Evolutionary conservation across 805 yeast species (phyloP).

Genomic region (Candida khao-thaluensis): DNA sequence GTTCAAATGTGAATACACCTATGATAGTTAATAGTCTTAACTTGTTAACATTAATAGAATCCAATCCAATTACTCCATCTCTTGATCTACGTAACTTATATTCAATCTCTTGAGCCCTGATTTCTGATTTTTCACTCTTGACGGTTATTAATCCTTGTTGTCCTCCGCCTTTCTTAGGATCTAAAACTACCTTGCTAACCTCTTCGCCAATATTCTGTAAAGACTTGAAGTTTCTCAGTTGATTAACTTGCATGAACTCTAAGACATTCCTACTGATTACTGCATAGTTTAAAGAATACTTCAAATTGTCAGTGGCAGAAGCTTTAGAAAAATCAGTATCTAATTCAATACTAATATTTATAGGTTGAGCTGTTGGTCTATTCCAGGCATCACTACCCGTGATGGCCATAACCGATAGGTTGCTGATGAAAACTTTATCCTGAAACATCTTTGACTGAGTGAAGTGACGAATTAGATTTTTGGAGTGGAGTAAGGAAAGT

Average conservation of each 20-base stretch:
- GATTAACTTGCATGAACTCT: conserved; percentile 45
- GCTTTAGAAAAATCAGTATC: conserved; percentile 69
- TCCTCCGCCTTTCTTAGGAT: conserved; percentile 47
- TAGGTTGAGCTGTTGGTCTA: conserved; percentile 64
- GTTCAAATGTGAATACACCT: conserved; percentile 91
- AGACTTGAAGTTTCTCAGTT: conserved; percentile 41
- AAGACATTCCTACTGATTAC: conserved; percentile 69
- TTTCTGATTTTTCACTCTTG: conserved; percentile 53
- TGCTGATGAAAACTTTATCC: conserved; percentile 49
- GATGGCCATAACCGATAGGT: conserved; percentile 59
- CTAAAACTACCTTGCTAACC: conserved; percentile 45
- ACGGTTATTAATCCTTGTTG: conserved; percentile 39
- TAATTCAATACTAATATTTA: conserved; percentile 56
- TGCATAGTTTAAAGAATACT: conserved; percentile 85
- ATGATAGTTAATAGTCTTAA: conserved; percentile 71
- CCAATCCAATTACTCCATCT: conserved; percentile 16
- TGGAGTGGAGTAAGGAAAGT: neutral
- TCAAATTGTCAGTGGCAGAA: conserved; percentile 77
- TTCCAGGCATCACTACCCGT: conserved; percentile 79
- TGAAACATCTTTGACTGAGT: conserved; percentile 12
- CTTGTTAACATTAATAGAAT: conserved; percentile 42
- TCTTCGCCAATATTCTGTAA: conserved; percentile 47
- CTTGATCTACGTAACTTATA: conserved; percentile 38
- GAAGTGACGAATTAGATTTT: neutral
- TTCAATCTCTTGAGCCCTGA: conserved; percentile 53